Conservation (phyloP, 1,284 basidiomycete genomes). For the Thelephora terrestris region DNA sequence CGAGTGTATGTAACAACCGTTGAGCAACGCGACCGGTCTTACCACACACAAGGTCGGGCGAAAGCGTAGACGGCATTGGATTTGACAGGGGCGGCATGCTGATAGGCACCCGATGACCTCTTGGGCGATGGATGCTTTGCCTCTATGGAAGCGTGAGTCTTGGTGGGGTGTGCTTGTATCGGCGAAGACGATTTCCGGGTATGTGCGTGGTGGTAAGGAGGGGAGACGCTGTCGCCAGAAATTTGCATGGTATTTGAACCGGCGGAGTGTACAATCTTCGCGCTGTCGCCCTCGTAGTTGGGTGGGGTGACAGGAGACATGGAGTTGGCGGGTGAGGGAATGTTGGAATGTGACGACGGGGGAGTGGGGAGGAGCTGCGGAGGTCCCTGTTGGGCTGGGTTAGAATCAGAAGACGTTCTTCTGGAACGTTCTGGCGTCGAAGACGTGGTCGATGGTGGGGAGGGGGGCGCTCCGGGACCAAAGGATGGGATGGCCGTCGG, state of each 20-base stretch:
- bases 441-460: slow-evolving; percentile 4
- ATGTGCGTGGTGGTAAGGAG: neutral
- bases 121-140: neutral
- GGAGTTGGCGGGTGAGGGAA: slow-evolving; percentile 44
- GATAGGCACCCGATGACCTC: neutral
- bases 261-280: slow-evolving; percentile 35
- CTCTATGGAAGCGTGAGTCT: neutral
- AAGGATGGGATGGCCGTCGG: slow-evolving; percentile 27
- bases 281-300: slow-evolving; percentile 33
- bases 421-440: slow-evolving; percentile 10
- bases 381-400: slow-evolving; percentile 22
- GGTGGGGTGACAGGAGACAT: slow-evolving; percentile 44
- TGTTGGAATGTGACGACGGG: slow-evolving; percentile 35
- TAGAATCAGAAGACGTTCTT: slow-evolving; percentile 9
- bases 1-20: neutral
- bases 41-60: neutral
- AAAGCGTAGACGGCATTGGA: neutral
- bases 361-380: slow-evolving; percentile 39
- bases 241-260: slow-evolving; percentile 25
- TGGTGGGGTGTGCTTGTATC: neutral
- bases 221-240: slow-evolving; percentile 14
- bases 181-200: neutral
- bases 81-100: neutral
- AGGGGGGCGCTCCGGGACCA: slow-evolving; percentile 1
- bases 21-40: neutral